Conservation (phyloP, 306 rosid species). For the Bauhinia variegata region DNA sequence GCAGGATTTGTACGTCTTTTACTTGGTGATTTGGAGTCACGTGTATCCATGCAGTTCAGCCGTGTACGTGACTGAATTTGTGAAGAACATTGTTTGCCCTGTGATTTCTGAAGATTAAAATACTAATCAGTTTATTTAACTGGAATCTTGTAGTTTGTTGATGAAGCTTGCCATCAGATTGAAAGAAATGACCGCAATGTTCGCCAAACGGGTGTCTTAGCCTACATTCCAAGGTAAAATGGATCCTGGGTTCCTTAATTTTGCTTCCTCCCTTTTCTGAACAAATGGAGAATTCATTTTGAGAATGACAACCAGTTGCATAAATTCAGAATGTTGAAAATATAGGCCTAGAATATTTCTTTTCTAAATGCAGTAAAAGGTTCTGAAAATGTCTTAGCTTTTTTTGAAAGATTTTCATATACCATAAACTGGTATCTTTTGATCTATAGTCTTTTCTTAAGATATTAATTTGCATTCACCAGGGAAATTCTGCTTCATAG, state of each 20-base stretch:
- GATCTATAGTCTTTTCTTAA: too few relatives aligned
- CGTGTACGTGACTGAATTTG: slow-evolving; percentile 63
- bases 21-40: slow-evolving; percentile 87
- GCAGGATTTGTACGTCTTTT: slow-evolving; percentile 90
- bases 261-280: slow-evolving; percentile 16
- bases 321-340: too few relatives aligned
- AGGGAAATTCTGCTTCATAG: not conserved
- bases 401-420: slow-evolving; percentile 12
- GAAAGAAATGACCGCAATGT: slow-evolving; percentile 88
- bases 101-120: slow-evolving; percentile 32
- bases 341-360: too few relatives aligned
- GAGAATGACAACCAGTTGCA: not conserved
- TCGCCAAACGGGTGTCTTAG: slow-evolving; percentile 80
- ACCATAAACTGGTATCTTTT: not conserved
- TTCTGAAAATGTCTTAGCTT: slow-evolving; percentile 18
- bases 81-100: slow-evolving; percentile 17
- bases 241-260: slow-evolving; percentile 22
- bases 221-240: slow-evolving; percentile 85
- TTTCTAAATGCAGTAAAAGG: too few relatives aligned
- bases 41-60: slow-evolving; percentile 74
- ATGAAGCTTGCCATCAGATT: slow-evolving; percentile 93
- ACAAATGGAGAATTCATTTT: slow-evolving; percentile 9
- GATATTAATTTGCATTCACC: too few relatives aligned
- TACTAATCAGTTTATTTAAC: slow-evolving; percentile 31
- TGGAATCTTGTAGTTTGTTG: slow-evolving; percentile 71